phyloP scores from a whole-genome alignment of 1,284 basidiomycete species.

The Cryptococcus wingfieldii region DNA sequence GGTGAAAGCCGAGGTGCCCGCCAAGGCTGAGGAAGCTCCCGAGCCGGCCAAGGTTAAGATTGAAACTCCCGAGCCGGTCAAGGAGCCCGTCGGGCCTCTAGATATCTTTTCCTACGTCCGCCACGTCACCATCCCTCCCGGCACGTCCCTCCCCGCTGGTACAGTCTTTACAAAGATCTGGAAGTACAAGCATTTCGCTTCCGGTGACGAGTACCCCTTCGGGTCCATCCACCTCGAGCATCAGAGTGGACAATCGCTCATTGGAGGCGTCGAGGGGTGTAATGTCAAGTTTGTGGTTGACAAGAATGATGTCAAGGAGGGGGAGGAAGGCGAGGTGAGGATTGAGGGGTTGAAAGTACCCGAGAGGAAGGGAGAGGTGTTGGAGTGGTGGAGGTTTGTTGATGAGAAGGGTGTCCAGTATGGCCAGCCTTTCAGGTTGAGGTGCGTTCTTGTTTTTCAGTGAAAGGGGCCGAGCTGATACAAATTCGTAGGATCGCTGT shows the following conservation, averaged over 20 bases:
- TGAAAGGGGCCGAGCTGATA: background rate
- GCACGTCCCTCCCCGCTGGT: constrained; percentile 35
- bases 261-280: constrained; percentile 5
- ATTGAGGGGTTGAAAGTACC: constrained; percentile 38
- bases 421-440: constrained; percentile 39
- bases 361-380: constrained; percentile 33
- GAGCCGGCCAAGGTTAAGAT: background rate
- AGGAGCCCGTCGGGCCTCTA: constrained; percentile 24
- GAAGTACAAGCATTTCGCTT: constrained; percentile 40
- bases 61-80: background rate
- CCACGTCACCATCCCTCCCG: constrained; percentile 38
- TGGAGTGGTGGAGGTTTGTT: constrained; percentile 41
- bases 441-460: constrained; percentile 16
- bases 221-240: constrained; percentile 30
- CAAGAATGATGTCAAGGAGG: constrained; percentile 28
- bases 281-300: constrained; percentile 14
- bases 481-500: constrained; percentile 8
- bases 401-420: constrained; percentile 38
- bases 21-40: background rate
- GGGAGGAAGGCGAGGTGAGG: constrained; percentile 31
- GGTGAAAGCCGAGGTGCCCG: background rate
- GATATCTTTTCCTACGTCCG: constrained; percentile 45
- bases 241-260: constrained; percentile 19
- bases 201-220: constrained; percentile 36
- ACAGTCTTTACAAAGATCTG: constrained; percentile 46